These are phyloP conservation scores for Cercospora janseana DNA, from an alignment of 2,329 filamentous ascomycete genomes.

Conservation along the genomic window DNA sequence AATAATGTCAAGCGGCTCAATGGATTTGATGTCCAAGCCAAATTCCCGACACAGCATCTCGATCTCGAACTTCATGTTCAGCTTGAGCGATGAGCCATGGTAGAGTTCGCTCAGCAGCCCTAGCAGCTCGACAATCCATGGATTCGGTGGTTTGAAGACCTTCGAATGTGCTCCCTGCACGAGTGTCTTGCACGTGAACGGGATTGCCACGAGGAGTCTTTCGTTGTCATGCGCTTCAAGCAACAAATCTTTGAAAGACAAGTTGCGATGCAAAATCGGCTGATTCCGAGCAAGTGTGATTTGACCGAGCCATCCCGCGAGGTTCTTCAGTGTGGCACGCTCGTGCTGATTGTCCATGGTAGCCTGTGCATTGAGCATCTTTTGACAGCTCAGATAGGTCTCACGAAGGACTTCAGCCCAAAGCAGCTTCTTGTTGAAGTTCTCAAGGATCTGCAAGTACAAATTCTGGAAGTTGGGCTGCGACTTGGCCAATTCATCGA, in stretches of 20 bases:
- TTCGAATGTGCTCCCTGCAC: slow-evolving; percentile 79
- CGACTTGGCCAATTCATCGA: slow-evolving; percentile 93
- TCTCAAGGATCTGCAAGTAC: slow-evolving; percentile 83
- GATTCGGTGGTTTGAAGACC: slow-evolving; percentile 91
- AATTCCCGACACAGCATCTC: slow-evolving; percentile 94
- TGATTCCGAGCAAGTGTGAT: slow-evolving; percentile 90
- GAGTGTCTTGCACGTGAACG: slow-evolving; percentile 95
- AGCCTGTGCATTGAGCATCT: slow-evolving; percentile 84
- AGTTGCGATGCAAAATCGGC: slow-evolving; percentile 92
- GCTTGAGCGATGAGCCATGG: slow-evolving; percentile 85
- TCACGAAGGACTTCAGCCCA: slow-evolving; percentile 90
- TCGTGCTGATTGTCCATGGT: slow-evolving; percentile 83
- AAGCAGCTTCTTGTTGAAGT: slow-evolving; percentile 73
- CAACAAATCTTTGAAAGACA: slow-evolving; percentile 93
- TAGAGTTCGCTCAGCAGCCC: slow-evolving; percentile 89
- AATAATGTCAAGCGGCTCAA: slow-evolving; percentile 84
- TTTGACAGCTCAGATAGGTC: slow-evolving; percentile 81
- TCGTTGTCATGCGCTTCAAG: slow-evolving; percentile 93
- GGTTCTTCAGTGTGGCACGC: slow-evolving; percentile 83
- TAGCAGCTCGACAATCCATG: slow-evolving; percentile 96
- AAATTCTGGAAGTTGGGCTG: slow-evolving; percentile 95
- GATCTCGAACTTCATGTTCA: slow-evolving; percentile 98
- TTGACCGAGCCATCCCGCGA: slow-evolving; percentile 90
- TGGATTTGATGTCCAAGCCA: slow-evolving; percentile 84
- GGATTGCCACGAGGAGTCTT: slow-evolving; percentile 85